Evolutionary conservation across 805 yeast species (phyloP), one percentile per base, ranked within the genome.

Genomic region (Suhomyces sp.): DNA sequence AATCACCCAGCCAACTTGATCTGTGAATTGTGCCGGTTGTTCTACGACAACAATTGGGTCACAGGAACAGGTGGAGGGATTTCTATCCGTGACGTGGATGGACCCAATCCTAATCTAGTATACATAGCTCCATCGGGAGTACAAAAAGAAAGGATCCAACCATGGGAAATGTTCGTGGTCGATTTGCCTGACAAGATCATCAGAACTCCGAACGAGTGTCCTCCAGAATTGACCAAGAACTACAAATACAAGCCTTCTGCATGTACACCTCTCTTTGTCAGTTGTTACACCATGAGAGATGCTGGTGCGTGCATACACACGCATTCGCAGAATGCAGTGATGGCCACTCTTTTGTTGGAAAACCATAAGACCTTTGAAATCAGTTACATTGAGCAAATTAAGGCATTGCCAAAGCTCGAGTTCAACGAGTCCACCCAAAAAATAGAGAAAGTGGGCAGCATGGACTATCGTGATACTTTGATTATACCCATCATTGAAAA

Each of bases 1-100:
- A 66, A 72, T 41, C 93, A 87, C 65, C 96, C 97, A 0, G 96
- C 96, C 2, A 85, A 87, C 61, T 73, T 87, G 60, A 89, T 92
- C 55, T 90, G 96, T 66, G 87, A 86, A 53, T 76, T 92, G 27
- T 91, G 97, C 65, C 75, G 81, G 48, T 71, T 80, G 15, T 89
- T 93, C 65, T 93, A 87, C 66, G 76, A 81, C 58, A 86, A 87
- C 62, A 86, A 88, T 47, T 91, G 97, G 97, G 93, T 89, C 59
- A 85, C 97, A 0, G 97, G 97, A 2, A 93, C 98, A 1, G 97
- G 97, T 2, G 98, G 97, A 29, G 97, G 97, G 3, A 86, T 93
- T 60, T 87, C 96, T 29, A 86, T 92, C 47, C 71, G 85, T 50
- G 76, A 81, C 46, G 63, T 60, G 12, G 77, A 79, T 2, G 79